Conservation (phyloP, 129 eudicot genomes). For the Pulicaria dysenterica region DNA sequence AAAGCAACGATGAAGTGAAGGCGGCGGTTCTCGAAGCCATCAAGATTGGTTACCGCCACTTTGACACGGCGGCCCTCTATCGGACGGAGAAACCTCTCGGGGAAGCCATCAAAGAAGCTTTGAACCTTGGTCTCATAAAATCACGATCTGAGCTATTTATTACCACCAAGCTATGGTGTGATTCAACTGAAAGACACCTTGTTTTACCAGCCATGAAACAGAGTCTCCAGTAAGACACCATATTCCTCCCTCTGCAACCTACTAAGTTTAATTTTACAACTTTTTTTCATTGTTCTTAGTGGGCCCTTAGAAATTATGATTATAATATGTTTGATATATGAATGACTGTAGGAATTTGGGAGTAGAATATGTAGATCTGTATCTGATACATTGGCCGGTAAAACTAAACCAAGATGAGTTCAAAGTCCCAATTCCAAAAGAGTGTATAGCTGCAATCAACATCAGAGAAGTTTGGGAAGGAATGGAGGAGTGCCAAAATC, state of each 20-base stretch:
- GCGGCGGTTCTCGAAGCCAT: constrained; percentile 47
- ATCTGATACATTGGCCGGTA: constrained; percentile 27
- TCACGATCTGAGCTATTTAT: constrained; percentile 25
- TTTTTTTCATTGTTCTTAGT: no score
- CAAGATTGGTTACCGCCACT: constrained; percentile 53
- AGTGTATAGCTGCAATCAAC: constrained; percentile 4
- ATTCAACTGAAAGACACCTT: constrained; percentile 25
- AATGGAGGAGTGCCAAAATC: constrained; percentile 34
- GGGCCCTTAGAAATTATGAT: not conserved
- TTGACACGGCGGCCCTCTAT: constrained; percentile 54
- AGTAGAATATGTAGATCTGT: constrained; percentile 30
- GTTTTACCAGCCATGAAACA: constrained; percentile 17
- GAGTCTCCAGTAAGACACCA: constrained; percentile 25
- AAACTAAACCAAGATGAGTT: not conserved
- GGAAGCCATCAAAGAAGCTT: constrained; percentile 43
- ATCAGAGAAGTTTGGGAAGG: constrained; percentile 32
- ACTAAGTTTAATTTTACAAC: no score
- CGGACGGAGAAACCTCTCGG: constrained; percentile 45
- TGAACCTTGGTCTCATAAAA: constrained; percentile 25
- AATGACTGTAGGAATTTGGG: constrained; percentile 17
- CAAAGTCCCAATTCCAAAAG: not conserved
- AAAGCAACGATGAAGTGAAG: constrained; percentile 16
- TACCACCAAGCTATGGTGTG: constrained; percentile 29
- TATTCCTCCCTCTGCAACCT: no score
- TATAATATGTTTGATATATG: not conserved